phyloP scores from a whole-genome alignment of 1,139 yeast species.

The Saccharomyces hybrid region DNA sequence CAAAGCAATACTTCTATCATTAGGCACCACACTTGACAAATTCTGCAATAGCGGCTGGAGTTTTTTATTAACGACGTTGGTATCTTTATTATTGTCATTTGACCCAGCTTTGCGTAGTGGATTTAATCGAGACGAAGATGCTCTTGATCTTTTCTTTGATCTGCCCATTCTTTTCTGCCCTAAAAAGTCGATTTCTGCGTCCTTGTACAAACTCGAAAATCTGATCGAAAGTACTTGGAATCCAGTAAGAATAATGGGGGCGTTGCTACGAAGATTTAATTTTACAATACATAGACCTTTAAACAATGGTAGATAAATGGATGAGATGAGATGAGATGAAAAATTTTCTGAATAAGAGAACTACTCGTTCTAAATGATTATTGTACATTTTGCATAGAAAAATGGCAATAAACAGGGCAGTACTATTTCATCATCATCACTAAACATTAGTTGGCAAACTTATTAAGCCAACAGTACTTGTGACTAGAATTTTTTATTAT shows the following conservation, averaged over 20 bases:
- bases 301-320: neutral
- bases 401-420: neutral
- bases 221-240: neutral
- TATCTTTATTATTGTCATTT: constrained; percentile 38
- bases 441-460: neutral
- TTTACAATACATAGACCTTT: neutral
- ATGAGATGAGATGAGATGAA: constrained; percentile 8
- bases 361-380: neutral
- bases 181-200: neutral
- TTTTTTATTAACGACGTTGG: constrained; percentile 45
- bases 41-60: constrained; percentile 62
- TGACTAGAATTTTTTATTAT: neutral
- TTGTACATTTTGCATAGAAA: neutral
- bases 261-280: neutral
- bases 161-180: constrained; percentile 50
- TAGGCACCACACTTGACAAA: constrained; percentile 53
- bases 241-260: neutral
- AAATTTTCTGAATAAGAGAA: constrained; percentile 1
- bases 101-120: constrained; percentile 33
- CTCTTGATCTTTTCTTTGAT: constrained; percentile 62
- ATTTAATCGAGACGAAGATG: constrained; percentile 46
- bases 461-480: neutral
- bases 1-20: constrained; percentile 73
- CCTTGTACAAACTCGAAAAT: neutral
- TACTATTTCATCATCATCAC: neutral